Conservation (phyloP, 805 yeast genomes). For the Lachancea mirantina region DNA sequence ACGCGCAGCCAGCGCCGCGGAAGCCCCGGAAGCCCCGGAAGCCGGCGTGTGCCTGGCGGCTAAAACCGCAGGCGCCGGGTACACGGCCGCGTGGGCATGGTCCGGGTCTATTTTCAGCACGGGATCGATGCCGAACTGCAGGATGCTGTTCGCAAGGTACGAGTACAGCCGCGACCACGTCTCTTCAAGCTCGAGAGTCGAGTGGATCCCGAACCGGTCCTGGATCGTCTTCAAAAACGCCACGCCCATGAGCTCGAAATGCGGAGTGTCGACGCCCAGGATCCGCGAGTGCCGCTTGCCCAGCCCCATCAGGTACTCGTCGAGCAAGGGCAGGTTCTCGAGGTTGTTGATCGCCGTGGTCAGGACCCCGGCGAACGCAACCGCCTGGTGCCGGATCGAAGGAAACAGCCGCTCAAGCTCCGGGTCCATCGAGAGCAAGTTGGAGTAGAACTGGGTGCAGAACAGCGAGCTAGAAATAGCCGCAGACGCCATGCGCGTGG, state of each 20-base stretch:
- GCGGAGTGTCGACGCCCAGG: slow-evolving; percentile 61
- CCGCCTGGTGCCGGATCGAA: slow-evolving; percentile 69
- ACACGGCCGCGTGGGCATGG: slow-evolving; percentile 12
- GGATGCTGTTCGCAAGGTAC: slow-evolving; percentile 58
- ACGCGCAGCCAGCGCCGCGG: slow-evolving; percentile 11
- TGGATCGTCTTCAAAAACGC: slow-evolving; percentile 62
- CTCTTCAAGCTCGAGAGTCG: slow-evolving; percentile 54
- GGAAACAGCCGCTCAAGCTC: slow-evolving; percentile 61
- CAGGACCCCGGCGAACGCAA: slow-evolving; percentile 71
- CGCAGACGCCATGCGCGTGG: slow-evolving; percentile 21
- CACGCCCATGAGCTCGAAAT: slow-evolving; percentile 66
- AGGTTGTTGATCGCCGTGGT: slow-evolving; percentile 58
- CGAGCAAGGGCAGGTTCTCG: slow-evolving; percentile 50
- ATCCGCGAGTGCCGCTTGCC: slow-evolving; percentile 74
- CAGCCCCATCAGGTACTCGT: slow-evolving; percentile 51
- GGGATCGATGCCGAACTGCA: slow-evolving; percentile 44
- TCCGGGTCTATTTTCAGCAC: slow-evolving; percentile 26
- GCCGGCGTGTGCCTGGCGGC: no score
- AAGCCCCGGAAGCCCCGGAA: background rate
- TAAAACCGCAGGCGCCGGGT: no score
- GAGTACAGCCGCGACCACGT: slow-evolving; percentile 67
- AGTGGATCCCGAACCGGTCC: slow-evolving; percentile 48
- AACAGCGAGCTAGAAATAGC: slow-evolving; percentile 58
- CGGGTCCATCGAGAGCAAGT: slow-evolving; percentile 55
- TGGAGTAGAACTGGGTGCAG: slow-evolving; percentile 70